Percentiles rank a stretch among this genome's conserved stretches.
Evolutionary conservation across 371 early-diverging fungal species (phyloP).

Genomic region (Mortierella sp.): DNA sequence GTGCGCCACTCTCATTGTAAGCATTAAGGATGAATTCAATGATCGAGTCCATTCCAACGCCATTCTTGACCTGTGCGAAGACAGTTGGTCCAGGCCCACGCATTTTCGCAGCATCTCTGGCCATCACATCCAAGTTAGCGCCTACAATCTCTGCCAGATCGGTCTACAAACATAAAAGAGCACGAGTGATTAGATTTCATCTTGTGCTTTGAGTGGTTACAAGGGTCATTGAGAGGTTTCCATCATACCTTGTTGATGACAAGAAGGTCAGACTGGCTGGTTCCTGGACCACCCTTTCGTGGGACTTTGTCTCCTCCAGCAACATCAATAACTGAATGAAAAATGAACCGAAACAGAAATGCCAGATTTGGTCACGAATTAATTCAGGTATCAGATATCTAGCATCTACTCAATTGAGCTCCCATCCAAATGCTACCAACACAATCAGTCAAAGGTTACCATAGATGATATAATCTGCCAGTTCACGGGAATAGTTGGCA

Average conservation of each 20-base stretch:
- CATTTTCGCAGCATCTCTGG: conserved; percentile 91
- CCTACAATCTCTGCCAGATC: conserved; percentile 92
- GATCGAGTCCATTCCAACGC: conserved; percentile 86
- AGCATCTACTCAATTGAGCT: neutral
- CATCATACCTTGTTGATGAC: conserved; percentile 85
- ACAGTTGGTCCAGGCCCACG: conserved; percentile 85
- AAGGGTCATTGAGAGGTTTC: neutral
- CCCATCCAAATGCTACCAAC: neutral
- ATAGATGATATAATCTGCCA: conserved; percentile 96
- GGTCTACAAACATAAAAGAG: conserved; percentile 60
- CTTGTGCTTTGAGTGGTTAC: neutral
- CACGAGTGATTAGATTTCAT: neutral
- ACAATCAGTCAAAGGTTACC: conserved; percentile 23
- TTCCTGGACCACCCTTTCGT: conserved; percentile 93
- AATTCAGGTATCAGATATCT: neutral
- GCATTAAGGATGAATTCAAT: conserved; percentile 84
- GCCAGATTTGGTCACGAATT: neutral
- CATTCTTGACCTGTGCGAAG: conserved; percentile 92
- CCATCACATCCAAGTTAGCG: conserved; percentile 92
- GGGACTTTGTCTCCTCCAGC: conserved; percentile 96
- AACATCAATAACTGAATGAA: conserved; percentile 86
- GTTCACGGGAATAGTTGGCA: conserved; percentile 88
- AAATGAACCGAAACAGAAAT: neutral
- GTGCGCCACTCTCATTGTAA: conserved; percentile 76
- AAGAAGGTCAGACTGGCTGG: conserved; percentile 93